Evolutionary conservation across 2,329 filamentous ascomycete species (phyloP), one percentile per base, ranked within the genome.

Genomic region (Fusarium palustre): DNA sequence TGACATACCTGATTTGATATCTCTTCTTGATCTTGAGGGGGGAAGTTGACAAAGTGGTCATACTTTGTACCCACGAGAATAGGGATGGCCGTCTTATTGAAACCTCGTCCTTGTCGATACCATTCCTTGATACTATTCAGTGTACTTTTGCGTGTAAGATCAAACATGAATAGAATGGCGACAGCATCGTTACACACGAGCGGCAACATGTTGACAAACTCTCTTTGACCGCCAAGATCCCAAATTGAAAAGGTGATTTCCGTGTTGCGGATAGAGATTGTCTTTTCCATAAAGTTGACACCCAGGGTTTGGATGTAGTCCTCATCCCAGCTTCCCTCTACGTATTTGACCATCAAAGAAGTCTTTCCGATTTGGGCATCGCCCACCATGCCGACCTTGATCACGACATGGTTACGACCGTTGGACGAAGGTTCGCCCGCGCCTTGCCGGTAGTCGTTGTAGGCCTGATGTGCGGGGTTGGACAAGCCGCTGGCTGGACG

Each of bases 241-340:
- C 96, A 99, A 78, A 99, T 99, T 66, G 94, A 97, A 82, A 99
- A 99, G 43, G 96, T 99, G 80, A 99, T 99, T 82, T 99, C 96
- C 18, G 96, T 99, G 82, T 99, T 99, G 67, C 96, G 92, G 81
- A 99, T 99, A 68, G 93, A 97, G 78, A 99, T 99, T 36, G 96
- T 99, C 87, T 99, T 99, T 81, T 99, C 96, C 96, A 99, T 99
- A 82, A 99, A 99, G 81, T 99, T 99, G 81, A 99, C 96, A 72
- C 96, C 96, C 45, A 99, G 84, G 24, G 96, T 99, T 82, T 99
- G 96, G 76, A 99, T 99, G 81, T 99, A 99, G 80, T 99, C 96
- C 82, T 99, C 96, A 80, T 99, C 96, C 94, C 96, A 99, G 81
- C 94, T 97, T 64, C 96, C 96, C 82, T 99, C 96, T 58, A 99